A percentile compares a stretch with the other conserved stretches of the same genome.
Conservation (phyloP, 2,329 filamentous ascomycete species). For the Aspergillus spinulosporus region DNA sequence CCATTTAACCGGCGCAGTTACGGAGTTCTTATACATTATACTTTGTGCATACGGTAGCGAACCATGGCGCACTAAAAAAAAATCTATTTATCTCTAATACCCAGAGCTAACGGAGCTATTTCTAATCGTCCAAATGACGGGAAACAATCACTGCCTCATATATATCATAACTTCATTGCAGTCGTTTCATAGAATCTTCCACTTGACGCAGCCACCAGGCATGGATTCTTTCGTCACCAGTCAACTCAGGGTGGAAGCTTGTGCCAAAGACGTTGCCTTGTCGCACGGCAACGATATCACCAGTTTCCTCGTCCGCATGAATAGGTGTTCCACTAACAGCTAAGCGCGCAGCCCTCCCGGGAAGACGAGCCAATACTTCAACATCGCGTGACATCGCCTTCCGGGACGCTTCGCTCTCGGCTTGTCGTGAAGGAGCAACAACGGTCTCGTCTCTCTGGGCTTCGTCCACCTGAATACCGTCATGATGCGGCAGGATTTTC, state of each 20-base stretch:
- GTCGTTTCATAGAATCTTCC: conserved; percentile 41
- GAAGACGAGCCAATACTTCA: conserved; percentile 59
- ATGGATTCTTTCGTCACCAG: conserved; percentile 83
- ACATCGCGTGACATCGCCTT: conserved; percentile 52
- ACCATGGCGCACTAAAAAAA: conserved; percentile 14
- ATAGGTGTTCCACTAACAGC: conserved; percentile 47
- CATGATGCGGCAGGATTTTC: conserved; percentile 62
- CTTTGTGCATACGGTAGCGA: conserved; percentile 30
- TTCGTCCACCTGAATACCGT: conserved; percentile 55
- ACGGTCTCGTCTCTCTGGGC: conserved; percentile 52
- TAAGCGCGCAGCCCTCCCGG: conserved; percentile 52
- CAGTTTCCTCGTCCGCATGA: conserved; percentile 43
- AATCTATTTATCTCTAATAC: conserved; percentile 30
- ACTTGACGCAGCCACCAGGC: conserved; percentile 87
- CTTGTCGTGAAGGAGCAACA: conserved; percentile 57
- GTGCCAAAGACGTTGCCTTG: conserved; percentile 93
- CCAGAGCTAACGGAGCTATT: conserved; percentile 24
- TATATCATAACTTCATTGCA: conserved; percentile 22
- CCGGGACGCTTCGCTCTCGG: conserved; percentile 47
- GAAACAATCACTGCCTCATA: conserved; percentile 21
- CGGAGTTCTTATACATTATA: conserved; percentile 38
- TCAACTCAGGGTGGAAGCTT: conserved; percentile 94
- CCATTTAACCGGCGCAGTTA: conserved; percentile 26
- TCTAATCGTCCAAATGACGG: conserved; percentile 20
- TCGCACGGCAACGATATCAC: conserved; percentile 82